Conservation (phyloP, 176 grass and related monocot species). For the Hsuehochloa calcarea region DNA sequence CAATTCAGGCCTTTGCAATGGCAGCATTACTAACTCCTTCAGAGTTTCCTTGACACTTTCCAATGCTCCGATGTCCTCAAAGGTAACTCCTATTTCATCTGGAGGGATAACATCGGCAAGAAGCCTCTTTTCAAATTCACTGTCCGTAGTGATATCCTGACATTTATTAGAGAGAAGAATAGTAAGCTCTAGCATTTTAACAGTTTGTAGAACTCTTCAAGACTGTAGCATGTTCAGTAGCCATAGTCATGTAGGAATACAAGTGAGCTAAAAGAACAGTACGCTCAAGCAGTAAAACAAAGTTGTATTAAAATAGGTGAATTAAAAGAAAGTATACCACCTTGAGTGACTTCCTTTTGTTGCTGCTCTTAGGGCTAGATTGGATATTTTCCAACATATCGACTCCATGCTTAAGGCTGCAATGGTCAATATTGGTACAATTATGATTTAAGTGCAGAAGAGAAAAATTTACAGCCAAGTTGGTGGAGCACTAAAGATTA, state of each 20-base stretch:
- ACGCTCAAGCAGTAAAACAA: neutral
- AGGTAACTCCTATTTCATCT: conserved; percentile 83
- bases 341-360: conserved; percentile 89
- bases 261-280: neutral
- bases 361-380: conserved; percentile 57
- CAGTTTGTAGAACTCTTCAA: neutral
- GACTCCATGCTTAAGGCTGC: conserved; percentile 81
- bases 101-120: conserved; percentile 94
- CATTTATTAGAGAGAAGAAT: conserved; percentile 37
- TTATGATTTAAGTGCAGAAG: conserved; percentile 2
- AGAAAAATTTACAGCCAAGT: conserved; percentile 10
- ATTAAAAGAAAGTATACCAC: conserved; percentile 35
- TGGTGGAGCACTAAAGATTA: conserved; percentile 24
- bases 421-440: conserved; percentile 27
- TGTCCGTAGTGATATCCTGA: conserved; percentile 86
- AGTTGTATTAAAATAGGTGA: neutral
- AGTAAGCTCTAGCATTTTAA: conserved; percentile 32
- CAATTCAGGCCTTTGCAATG: conserved; percentile 95
- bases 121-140: conserved; percentile 97
- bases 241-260: neutral
- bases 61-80: conserved; percentile 90
- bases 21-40: conserved; percentile 99
- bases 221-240: conserved; percentile 1
- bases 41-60: conserved; percentile 92
- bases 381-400: conserved; percentile 76